Evolutionary conservation across 371 early-diverging fungal genomes (phyloP).

Genomic region (Cokeromyces recurvatus): DNA sequence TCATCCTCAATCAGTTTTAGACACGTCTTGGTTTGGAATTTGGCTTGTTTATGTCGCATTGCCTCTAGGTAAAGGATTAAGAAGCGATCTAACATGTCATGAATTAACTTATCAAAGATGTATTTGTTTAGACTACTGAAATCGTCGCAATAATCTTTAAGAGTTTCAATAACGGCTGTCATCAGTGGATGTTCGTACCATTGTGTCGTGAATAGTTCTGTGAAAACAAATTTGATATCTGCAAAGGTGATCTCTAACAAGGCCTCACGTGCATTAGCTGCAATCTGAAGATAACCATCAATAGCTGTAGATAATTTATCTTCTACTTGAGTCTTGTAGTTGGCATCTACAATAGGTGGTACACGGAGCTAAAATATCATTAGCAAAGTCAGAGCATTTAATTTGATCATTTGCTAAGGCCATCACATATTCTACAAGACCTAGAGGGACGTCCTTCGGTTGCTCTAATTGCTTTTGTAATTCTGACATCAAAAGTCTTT

Average conservation of each 20-base stretch:
- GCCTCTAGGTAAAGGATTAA: conserved; percentile 81
- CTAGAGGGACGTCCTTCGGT: conserved; percentile 65
- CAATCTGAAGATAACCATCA: conserved; percentile 82
- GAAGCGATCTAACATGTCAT: conserved; percentile 82
- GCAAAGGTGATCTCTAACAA: conserved; percentile 79
- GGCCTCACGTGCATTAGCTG: conserved; percentile 65
- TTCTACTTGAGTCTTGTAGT: conserved; percentile 58
- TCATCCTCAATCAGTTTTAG: conserved; percentile 68
- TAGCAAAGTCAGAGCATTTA: conserved; percentile 84
- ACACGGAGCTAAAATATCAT: conserved; percentile 72
- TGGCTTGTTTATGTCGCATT: conserved; percentile 70
- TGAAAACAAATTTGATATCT: conserved; percentile 73
- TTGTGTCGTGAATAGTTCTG: conserved; percentile 66
- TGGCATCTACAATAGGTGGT: conserved; percentile 62
- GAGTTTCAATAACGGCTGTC: conserved; percentile 78
- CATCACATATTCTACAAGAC: conserved; percentile 90
- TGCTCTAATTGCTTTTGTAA: conserved; percentile 67
- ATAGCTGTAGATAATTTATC: conserved; percentile 56
- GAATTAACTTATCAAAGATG: conserved; percentile 77
- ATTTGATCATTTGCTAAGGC: conserved; percentile 92
- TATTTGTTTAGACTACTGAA: conserved; percentile 81
- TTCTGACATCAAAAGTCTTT: conserved; percentile 67
- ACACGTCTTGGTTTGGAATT: conserved; percentile 61
- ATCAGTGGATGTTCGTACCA: conserved; percentile 91
- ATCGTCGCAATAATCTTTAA: conserved; percentile 88